A percentile compares a stretch with the other conserved stretches of the same genome.
Conservation (phyloP, 2,329 filamentous ascomycete species). For the Setomelanomma holmii region DNA sequence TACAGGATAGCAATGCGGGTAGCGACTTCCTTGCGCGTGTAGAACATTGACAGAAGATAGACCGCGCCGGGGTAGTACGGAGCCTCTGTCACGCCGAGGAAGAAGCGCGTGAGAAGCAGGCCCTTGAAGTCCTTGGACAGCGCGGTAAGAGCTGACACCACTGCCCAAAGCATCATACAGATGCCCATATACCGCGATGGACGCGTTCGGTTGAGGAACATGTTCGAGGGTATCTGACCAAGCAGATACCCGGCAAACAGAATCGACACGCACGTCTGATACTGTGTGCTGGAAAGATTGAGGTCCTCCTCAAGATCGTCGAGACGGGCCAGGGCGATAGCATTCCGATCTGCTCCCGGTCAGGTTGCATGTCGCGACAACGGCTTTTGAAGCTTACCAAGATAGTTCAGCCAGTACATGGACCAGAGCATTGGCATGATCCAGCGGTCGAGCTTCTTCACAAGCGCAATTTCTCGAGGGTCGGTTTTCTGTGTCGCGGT, state of each 20-base stretch:
- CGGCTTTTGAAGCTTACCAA: conserved; percentile 29
- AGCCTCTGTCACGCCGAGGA: conserved; percentile 53
- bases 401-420: conserved; percentile 22
- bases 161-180: conserved; percentile 51
- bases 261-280: conserved; percentile 33
- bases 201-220: conserved; percentile 45
- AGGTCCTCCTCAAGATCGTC: conserved; percentile 67
- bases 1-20: conserved; percentile 60
- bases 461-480: conserved; percentile 42
- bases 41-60: conserved; percentile 47
- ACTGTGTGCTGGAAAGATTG: conserved; percentile 31
- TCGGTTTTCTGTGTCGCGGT: conserved; percentile 35
- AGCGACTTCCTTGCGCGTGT: conserved; percentile 48
- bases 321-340: conserved; percentile 69
- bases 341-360: conserved; percentile 59
- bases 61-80: conserved; percentile 48
- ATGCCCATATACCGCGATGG: conserved; percentile 33
- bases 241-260: conserved; percentile 45
- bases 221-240: conserved; percentile 45
- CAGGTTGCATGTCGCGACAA: conserved; percentile 33
- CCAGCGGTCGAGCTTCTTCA: conserved; percentile 40
- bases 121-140: conserved; percentile 52
- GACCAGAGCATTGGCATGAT: conserved; percentile 38
- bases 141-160: conserved; percentile 53
- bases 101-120: conserved; percentile 54